Conservation (phyloP, 345 rosid species). For the Eucalyptus cloeziana region DNA sequence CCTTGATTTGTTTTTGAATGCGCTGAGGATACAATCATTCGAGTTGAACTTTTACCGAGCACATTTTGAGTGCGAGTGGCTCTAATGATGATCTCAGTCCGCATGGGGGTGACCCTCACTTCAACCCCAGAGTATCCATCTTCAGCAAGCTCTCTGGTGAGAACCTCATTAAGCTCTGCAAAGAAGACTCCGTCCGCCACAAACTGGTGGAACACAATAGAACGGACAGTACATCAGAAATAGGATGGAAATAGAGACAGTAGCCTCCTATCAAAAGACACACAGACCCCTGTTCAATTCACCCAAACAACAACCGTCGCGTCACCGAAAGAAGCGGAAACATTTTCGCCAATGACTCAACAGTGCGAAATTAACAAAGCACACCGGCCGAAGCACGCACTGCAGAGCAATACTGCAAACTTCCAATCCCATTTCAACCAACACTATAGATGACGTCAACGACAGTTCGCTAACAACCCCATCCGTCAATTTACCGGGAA, state of each 20-base stretch:
- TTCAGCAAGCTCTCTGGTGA: constrained; percentile 10
- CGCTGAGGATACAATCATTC: neutral
- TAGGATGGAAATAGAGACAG: neutral
- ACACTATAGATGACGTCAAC: neutral
- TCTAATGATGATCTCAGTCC: constrained; percentile 9
- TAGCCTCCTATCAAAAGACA: neutral
- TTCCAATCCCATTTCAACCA: neutral
- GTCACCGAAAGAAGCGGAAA: neutral
- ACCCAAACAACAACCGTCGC: neutral
- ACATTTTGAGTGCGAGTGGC: constrained; percentile 13
- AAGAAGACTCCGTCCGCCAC: constrained; percentile 10
- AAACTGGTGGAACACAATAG: neutral
- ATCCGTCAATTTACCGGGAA: neutral
- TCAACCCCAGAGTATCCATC: constrained; percentile 10
- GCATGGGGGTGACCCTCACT: constrained; percentile 11
- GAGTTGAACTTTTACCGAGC: neutral
- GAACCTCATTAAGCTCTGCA: constrained; percentile 6
- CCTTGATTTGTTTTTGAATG: neutral
- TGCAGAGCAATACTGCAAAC: neutral
- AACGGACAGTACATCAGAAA: neutral
- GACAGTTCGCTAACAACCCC: neutral
- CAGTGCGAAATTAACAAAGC: neutral
- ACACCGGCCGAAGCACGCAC: neutral
- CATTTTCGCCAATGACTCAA: neutral
- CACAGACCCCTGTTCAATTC: neutral